phyloP scores from a whole-genome alignment of 257 asterid species.

The Ilex aquifolium region DNA sequence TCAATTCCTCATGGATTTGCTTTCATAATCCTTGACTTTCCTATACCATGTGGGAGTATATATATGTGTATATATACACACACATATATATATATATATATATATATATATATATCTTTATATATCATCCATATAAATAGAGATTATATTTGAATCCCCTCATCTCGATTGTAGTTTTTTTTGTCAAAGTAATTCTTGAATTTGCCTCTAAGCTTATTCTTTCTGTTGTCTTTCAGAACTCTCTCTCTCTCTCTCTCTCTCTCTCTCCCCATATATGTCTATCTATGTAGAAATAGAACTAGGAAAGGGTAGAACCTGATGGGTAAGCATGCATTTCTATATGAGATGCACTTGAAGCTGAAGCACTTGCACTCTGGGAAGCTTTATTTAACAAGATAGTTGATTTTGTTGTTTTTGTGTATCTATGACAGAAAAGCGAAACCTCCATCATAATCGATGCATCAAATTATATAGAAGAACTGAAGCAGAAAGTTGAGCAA shows the following conservation, averaged over 20 bases:
- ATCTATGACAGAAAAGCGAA: slow-evolving; percentile 43
- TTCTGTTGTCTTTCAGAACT: no score
- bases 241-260: not conserved
- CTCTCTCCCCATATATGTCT: no score
- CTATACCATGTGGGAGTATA: not conserved
- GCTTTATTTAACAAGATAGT: no score
- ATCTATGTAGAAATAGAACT: no score
- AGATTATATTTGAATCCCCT: not conserved
- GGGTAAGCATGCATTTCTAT: no score
- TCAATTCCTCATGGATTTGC: not conserved
- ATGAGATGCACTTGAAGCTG: no score
- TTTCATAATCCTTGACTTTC: not conserved
- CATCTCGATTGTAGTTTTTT: not conserved
- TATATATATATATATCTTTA: no score
- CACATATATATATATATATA: not conserved
- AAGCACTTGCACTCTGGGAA: no score
- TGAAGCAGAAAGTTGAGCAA: slow-evolving; percentile 69
- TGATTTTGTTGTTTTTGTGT: no score
- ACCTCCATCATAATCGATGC: slow-evolving; percentile 73
- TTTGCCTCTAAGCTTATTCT: no score
- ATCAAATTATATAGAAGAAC: slow-evolving; percentile 61
- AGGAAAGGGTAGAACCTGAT: no score
- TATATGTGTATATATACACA: no score
- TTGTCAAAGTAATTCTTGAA: not conserved
- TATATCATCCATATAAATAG: not conserved